Conservation (phyloP, 2,329 filamentous ascomycete genomes). For the Orbilia quercus region DNA sequence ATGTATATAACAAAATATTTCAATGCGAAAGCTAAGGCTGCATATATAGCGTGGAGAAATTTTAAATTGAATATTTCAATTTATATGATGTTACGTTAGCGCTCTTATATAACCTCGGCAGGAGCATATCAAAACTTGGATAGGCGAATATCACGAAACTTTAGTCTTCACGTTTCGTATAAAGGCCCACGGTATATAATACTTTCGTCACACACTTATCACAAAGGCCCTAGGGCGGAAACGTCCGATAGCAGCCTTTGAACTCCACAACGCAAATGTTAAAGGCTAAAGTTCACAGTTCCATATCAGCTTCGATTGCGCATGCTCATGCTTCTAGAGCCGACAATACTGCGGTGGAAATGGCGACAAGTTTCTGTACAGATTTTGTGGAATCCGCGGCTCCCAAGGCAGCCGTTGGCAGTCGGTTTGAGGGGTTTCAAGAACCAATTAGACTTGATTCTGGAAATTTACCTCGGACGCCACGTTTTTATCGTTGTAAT, state of each 20-base stretch:
- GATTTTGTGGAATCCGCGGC: slow-evolving; percentile 16
- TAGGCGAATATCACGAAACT: slow-evolving; percentile 5
- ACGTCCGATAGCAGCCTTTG: slow-evolving; percentile 18
- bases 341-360: slow-evolving; percentile 38
- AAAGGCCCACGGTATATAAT: not conserved
- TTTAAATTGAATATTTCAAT: too few relatives aligned
- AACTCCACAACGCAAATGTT: not conserved
- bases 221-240: slow-evolving; percentile 18
- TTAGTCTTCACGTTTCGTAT: not conserved
- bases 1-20: too few relatives aligned
- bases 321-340: slow-evolving; percentile 33
- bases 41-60: too few relatives aligned
- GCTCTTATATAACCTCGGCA: too few relatives aligned
- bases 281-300: slow-evolving; percentile 1
- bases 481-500: slow-evolving; percentile 30
- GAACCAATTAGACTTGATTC: slow-evolving; percentile 37
- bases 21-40: too few relatives aligned
- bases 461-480: slow-evolving; percentile 45
- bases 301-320: slow-evolving; percentile 31
- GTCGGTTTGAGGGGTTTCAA: slow-evolving; percentile 27
- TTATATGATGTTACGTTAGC: too few relatives aligned
- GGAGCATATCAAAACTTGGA: slow-evolving; percentile 20
- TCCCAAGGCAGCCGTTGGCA: slow-evolving; percentile 51
- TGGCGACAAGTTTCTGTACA: slow-evolving; percentile 34
- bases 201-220: not conserved